Conservation (phyloP, 2,329 filamentous ascomycete species). For the Didymella lethalis region DNA sequence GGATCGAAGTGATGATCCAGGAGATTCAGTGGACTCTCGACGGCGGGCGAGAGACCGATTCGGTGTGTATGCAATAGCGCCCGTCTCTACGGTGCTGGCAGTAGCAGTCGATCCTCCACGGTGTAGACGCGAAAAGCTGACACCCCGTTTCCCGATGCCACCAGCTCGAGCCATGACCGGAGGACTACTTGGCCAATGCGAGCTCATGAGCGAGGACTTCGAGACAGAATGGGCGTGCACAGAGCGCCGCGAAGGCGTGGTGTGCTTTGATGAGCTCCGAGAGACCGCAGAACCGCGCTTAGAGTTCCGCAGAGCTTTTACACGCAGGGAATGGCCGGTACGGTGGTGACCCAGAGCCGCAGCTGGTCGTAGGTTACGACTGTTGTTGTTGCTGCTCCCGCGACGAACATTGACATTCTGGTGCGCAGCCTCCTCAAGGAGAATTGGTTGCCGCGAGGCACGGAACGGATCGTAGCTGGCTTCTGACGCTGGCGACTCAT, state of each 20-base stretch:
- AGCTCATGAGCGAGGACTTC: slow-evolving; percentile 57
- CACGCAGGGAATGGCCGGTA: slow-evolving; percentile 54
- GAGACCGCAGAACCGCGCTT: slow-evolving; percentile 43
- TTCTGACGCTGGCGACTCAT: slow-evolving; percentile 58
- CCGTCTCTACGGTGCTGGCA: slow-evolving; percentile 45
- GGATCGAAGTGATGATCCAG: slow-evolving; percentile 33
- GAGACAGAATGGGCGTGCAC: slow-evolving; percentile 40
- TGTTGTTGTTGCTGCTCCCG: slow-evolving; percentile 43
- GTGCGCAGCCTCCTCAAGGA: slow-evolving; percentile 60
- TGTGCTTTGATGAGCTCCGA: slow-evolving; percentile 44
- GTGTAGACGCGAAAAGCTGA: slow-evolving; percentile 67
- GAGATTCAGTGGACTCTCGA: slow-evolving; percentile 33
- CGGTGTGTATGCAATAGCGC: slow-evolving; percentile 39
- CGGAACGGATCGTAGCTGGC: slow-evolving; percentile 86
- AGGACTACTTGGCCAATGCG: slow-evolving; percentile 58
- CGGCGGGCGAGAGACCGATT: slow-evolving; percentile 40
- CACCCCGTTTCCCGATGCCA: slow-evolving; percentile 65
- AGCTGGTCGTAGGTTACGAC: slow-evolving; percentile 47
- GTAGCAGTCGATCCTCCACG: slow-evolving; percentile 55
- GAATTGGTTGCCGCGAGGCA: slow-evolving; percentile 66
- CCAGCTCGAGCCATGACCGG: slow-evolving; percentile 58
- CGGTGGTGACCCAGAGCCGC: slow-evolving; percentile 51
- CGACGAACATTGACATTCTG: slow-evolving; percentile 75
- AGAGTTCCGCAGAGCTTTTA: slow-evolving; percentile 50
- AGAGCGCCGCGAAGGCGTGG: slow-evolving; percentile 40